These are phyloP conservation scores for Diplodia intermedia DNA, from an alignment of 2,329 filamentous ascomycete species.

Conservation along the genomic window DNA sequence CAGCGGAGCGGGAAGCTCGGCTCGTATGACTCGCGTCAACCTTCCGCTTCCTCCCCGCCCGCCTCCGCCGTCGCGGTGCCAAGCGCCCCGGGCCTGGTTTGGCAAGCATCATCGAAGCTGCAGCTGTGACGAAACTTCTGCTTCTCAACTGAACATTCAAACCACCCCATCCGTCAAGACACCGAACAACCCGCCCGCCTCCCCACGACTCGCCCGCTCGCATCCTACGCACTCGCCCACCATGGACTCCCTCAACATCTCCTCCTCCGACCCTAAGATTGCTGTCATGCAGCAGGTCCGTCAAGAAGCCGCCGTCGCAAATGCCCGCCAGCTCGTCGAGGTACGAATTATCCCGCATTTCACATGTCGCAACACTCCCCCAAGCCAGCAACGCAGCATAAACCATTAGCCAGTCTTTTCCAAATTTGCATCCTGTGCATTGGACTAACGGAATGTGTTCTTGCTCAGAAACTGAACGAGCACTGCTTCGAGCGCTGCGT, in stretches of 20 bases:
- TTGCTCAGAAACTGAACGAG: constrained; percentile 60
- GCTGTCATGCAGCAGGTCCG: constrained; percentile 60
- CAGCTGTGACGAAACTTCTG: constrained; percentile 28
- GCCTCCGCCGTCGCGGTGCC: neutral
- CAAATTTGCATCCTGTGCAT: neutral
- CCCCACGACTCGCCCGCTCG: constrained; percentile 9
- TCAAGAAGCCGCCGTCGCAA: constrained; percentile 60
- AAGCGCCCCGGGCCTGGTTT: constrained; percentile 14
- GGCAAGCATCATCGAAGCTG: constrained; percentile 18
- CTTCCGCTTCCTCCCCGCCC: neutral
- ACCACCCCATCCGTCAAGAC: neutral
- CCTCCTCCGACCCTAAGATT: constrained; percentile 52
- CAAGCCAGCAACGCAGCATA: neutral
- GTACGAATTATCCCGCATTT: constrained; percentile 40
- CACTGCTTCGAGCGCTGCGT: constrained; percentile 64
- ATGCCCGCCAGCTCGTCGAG: constrained; percentile 59
- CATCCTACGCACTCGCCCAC: constrained; percentile 9
- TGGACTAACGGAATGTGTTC: neutral
- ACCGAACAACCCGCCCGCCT: neutral
- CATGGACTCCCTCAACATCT: constrained; percentile 40
- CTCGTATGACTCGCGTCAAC: constrained; percentile 6
- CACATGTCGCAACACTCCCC: neutral
- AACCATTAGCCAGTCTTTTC: neutral
- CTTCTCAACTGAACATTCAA: neutral
- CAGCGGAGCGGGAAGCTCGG: constrained; percentile 20